These are phyloP conservation scores for Alternaria incomplexa DNA, from an alignment of 2,329 filamentous ascomycete genomes.

Conservation along the genomic window DNA sequence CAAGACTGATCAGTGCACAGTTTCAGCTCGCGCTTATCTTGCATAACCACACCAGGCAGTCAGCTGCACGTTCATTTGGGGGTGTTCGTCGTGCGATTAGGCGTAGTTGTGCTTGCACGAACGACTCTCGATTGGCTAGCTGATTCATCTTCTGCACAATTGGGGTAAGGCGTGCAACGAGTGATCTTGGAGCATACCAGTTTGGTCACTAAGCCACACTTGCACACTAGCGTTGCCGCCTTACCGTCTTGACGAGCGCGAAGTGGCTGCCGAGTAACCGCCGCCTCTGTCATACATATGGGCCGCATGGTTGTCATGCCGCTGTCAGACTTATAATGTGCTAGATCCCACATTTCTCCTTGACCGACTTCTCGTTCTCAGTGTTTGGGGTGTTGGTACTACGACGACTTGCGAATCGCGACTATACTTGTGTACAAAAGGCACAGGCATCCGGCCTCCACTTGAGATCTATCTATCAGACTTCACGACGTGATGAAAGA, in stretches of 20 bases:
- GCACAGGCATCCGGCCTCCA: background rate
- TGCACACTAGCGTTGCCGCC: constrained; percentile 7
- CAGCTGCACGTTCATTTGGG: background rate
- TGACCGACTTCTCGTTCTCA: background rate
- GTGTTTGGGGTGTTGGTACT: background rate
- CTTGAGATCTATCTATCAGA: background rate
- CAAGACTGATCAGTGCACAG: background rate
- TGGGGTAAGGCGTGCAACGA: background rate
- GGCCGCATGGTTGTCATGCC: background rate
- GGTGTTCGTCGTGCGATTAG: background rate
- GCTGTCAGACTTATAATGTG: background rate
- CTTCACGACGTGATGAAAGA: background rate
- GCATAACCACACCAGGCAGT: background rate
- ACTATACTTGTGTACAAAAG: background rate
- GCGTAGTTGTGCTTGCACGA: background rate
- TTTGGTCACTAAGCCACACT: constrained; percentile 3
- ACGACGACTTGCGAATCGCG: background rate
- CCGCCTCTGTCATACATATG: constrained; percentile 3
- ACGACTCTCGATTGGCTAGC: background rate
- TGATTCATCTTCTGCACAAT: background rate
- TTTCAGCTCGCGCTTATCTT: background rate
- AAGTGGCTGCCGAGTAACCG: constrained; percentile 5
- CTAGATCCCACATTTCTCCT: background rate
- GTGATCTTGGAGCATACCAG: background rate
- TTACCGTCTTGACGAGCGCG: constrained; percentile 8